Percentiles rank a stretch among this genome's conserved stretches.
Conservation (phyloP, 768 basidiomycete species). For the Lentinula sp. region DNA sequence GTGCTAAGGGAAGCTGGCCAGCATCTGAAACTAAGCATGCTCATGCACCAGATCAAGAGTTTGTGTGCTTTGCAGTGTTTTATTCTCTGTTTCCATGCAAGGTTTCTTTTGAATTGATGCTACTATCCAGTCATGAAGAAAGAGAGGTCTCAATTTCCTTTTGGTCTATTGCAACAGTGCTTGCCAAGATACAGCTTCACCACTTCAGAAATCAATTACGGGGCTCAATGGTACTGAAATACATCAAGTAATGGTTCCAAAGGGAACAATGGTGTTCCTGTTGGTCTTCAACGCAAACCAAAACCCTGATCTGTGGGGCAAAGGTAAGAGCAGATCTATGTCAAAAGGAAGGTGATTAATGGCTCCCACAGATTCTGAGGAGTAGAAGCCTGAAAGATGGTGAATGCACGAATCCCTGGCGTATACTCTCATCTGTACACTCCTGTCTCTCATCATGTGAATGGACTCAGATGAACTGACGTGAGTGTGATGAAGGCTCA, state of each 20-base stretch:
- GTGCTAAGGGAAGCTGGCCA: no score
- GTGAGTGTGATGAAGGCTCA: no score
- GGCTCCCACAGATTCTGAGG: slow-evolving; percentile 22
- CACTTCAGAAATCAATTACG: slow-evolving; percentile 26
- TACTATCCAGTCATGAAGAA: no score
- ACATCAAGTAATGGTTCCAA: slow-evolving; percentile 18
- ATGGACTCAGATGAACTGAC: background rate
- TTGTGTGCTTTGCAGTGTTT: no score
- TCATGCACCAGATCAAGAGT: no score
- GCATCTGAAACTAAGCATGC: no score
- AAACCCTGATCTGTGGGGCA: slow-evolving; percentile 32
- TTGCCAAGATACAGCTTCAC: slow-evolving; percentile 23
- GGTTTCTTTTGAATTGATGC: no score
- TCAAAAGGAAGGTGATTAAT: no score
- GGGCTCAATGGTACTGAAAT: slow-evolving; percentile 20
- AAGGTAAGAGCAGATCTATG: background rate
- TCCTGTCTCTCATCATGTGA: background rate
- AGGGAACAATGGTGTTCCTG: slow-evolving; percentile 20
- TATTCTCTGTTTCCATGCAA: no score
- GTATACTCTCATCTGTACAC: slow-evolving; percentile 29
- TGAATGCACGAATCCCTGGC: slow-evolving; percentile 26
- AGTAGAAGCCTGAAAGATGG: slow-evolving; percentile 43
- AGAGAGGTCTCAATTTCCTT: no score
- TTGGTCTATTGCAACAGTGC: slow-evolving; percentile 17
- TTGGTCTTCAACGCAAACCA: slow-evolving; percentile 25